Evolutionary conservation across 2,329 filamentous ascomycete genomes (phyloP), one percentile per base, ranked within the genome.

Genomic region (Colletotrichum truncatum): DNA sequence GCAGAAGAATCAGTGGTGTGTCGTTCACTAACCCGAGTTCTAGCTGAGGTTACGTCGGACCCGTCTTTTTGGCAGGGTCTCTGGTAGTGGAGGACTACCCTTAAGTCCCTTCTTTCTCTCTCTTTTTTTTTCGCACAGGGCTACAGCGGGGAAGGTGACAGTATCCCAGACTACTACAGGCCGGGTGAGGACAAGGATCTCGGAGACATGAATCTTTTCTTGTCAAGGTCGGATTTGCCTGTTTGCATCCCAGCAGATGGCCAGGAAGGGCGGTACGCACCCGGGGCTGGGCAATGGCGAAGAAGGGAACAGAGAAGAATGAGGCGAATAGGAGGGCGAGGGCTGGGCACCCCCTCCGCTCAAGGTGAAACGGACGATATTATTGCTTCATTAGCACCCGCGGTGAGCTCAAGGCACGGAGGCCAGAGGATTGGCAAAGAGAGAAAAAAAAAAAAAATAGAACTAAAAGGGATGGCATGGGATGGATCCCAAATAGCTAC

Each of bases 51-150:
- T 60, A 53, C 21, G 34, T 62, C 34, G 49, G 62, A 25, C 55
- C 49, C 43, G 49, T 65, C 41, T 64, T 61, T n/a, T 38, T 43
- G 57, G 34, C 49, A 49, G 62, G n/a, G 56, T 56, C 34, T 39
- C 12, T 48, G 34, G 56, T 25, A 43, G 60, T 59, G 54, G 54
- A 53, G 38, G 55, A 30, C 36, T 64, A 65, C 62, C 62, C 62
- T 65, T 39, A 55, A 34, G 56, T 62, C 62, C 62, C 62, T 58
- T 34, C 43, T 63, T 63, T 55, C 23, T n/a, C n/a, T n/a, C 49
- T 18, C 16, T 16, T 16, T 28, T 32, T 49, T 39, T 61, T 61
- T 53, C 52, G 28, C 58, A 65, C 62, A 65, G 62, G 62, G 62
- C 57, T 34, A 12, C 11, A 16, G 62, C 57, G 62, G 57, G 57